phyloP scores from a whole-genome alignment of 176 grass and related monocot genomes.

The Phoenix roebelenii region DNA sequence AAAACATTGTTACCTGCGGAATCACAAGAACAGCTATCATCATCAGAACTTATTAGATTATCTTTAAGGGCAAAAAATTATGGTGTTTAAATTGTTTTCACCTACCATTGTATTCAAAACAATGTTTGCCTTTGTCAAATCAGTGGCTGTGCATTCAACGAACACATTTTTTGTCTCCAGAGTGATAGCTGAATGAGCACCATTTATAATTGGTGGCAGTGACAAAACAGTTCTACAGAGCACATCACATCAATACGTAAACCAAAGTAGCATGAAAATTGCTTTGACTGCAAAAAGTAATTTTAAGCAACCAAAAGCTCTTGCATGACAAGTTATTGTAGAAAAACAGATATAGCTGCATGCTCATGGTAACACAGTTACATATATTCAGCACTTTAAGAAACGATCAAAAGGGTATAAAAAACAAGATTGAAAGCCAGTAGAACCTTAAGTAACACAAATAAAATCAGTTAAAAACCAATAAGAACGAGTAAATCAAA shows the following conservation, averaged over 20 bases:
- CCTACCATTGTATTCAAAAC: conserved; percentile 96
- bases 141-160: conserved; percentile 93
- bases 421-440: too few relatives aligned
- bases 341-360: too few relatives aligned
- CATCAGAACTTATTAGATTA: conserved; percentile 14
- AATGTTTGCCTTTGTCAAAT: conserved; percentile 97
- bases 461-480: too few relatives aligned
- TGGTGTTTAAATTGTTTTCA: conserved; percentile 9
- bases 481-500: too few relatives aligned
- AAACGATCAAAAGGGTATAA: too few relatives aligned
- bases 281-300: too few relatives aligned
- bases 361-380: too few relatives aligned
- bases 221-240: conserved; percentile 80
- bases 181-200: conserved; percentile 85
- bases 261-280: too few relatives aligned
- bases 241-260: background rate
- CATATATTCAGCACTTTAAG: too few relatives aligned
- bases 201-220: conserved; percentile 87
- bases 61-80: conserved; percentile 3
- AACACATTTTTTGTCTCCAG: conserved; percentile 80
- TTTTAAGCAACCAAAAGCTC: too few relatives aligned
- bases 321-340: too few relatives aligned
- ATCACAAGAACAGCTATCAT: conserved; percentile 17
- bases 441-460: too few relatives aligned
- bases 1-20: conserved; percentile 86